Evolutionary conservation across 148 eudicot genomes (phyloP).

Genomic region (Dysphania ambrosioides): DNA sequence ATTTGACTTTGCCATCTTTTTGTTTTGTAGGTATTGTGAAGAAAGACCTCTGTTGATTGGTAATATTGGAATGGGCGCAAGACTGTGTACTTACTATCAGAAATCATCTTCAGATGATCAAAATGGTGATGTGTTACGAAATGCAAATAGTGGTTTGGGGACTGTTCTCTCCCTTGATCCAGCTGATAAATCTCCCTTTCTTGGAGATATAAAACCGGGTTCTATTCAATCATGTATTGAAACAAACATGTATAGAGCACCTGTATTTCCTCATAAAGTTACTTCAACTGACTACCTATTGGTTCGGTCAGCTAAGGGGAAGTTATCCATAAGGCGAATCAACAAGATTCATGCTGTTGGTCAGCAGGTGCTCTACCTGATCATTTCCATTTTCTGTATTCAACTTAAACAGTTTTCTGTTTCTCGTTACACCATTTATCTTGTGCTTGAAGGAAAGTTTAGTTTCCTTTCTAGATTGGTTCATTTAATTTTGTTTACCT

Average conservation of each 20-base stretch:
- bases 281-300: constrained; percentile 85
- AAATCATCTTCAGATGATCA: constrained; percentile 81
- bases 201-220: constrained; percentile 91
- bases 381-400: neutral
- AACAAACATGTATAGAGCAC: constrained; percentile 95
- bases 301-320: constrained; percentile 95
- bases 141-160: constrained; percentile 58
- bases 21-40: constrained; percentile 77
- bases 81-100: constrained; percentile 92
- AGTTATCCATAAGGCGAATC: constrained; percentile 88
- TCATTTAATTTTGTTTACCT: constrained; percentile 21
- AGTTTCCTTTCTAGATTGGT: neutral
- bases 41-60: constrained; percentile 95
- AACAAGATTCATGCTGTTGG: constrained; percentile 91
- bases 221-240: constrained; percentile 82
- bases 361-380: constrained; percentile 60
- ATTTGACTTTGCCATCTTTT: neutral
- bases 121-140: constrained; percentile 59
- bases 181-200: constrained; percentile 95
- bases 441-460: neutral
- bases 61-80: constrained; percentile 95
- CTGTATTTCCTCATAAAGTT: constrained; percentile 80
- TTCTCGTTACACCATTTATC: neutral
- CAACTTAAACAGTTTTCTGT: neutral
- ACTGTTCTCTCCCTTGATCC: constrained; percentile 81